These are phyloP conservation scores for Cicer cuneatum DNA, from an alignment of 306 rosid species.

Conservation along the genomic window DNA sequence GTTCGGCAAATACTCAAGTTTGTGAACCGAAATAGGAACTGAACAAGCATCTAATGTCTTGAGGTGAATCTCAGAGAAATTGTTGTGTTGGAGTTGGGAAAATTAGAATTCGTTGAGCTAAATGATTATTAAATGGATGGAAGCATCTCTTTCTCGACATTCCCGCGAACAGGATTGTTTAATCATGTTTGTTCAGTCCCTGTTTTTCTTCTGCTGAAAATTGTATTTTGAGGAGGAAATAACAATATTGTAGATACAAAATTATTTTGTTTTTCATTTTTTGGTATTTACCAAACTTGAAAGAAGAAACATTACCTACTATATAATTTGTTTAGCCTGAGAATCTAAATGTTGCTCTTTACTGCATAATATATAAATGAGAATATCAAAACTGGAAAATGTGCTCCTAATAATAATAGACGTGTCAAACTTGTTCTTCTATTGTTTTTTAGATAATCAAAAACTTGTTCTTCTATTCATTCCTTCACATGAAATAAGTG, in stretches of 20 bases:
- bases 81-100: slow-evolving; percentile 42
- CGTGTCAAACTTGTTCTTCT: neutral
- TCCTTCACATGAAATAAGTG: neutral
- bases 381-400: neutral
- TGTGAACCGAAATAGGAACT: slow-evolving; percentile 36
- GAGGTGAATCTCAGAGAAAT: slow-evolving; percentile 41
- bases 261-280: slow-evolving; percentile 19
- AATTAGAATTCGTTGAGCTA: slow-evolving; percentile 20
- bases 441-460: neutral
- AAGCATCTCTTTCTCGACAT: slow-evolving; percentile 29
- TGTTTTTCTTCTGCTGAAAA: slow-evolving; percentile 27
- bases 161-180: slow-evolving; percentile 21
- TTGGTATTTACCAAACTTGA: neutral
- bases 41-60: slow-evolving; percentile 16
- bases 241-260: slow-evolving; percentile 50
- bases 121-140: slow-evolving; percentile 31
- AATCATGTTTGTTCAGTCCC: slow-evolving; percentile 29
- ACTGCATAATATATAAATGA: neutral
- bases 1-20: slow-evolving; percentile 33
- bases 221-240: slow-evolving; percentile 38
- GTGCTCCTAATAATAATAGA: neutral
- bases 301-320: slow-evolving; percentile 36
- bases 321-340: slow-evolving; percentile 13
- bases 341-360: slow-evolving; percentile 1
- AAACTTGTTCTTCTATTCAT: neutral